These are phyloP conservation scores for Tulasnella sp. DNA, from an alignment of 768 basidiomycete species.

Conservation along the genomic window DNA sequence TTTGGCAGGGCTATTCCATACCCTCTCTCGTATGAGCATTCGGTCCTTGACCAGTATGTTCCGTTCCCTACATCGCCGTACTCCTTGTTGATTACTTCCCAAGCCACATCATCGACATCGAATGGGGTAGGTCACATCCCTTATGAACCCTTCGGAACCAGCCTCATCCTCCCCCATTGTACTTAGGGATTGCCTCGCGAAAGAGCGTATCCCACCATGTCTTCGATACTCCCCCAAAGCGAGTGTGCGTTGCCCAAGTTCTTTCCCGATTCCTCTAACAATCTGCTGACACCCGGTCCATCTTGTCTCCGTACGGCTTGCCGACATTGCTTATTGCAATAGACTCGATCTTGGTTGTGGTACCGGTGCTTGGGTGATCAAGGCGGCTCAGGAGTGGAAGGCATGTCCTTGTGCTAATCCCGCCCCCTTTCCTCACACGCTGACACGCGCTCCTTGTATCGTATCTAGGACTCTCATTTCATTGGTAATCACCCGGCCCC, in stretches of 20 bases:
- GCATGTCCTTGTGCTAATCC: constrained; percentile 24
- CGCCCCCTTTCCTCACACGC: too few relatives aligned
- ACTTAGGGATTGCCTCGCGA: constrained; percentile 20
- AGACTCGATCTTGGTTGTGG: constrained; percentile 67
- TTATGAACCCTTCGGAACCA: neutral
- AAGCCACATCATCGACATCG: constrained; percentile 9
- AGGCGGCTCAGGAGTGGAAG: constrained; percentile 53
- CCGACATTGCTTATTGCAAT: neutral
- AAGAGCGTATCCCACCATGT: constrained; percentile 53
- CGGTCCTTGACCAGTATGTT: constrained; percentile 10
- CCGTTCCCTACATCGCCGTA: neutral
- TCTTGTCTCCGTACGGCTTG: constrained; percentile 5
- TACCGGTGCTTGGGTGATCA: constrained; percentile 61
- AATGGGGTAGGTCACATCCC: constrained; percentile 11
- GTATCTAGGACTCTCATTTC: constrained; percentile 41
- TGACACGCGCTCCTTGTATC: too few relatives aligned
- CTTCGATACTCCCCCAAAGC: constrained; percentile 45
- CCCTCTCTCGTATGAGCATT: constrained; percentile 10
- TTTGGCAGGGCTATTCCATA: constrained; percentile 11
- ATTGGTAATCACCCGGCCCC: constrained; percentile 38
- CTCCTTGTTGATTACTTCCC: neutral
- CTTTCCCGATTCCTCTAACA: neutral
- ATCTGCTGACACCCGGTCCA: neutral
- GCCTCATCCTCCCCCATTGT: neutral
- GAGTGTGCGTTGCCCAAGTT: constrained; percentile 59